Conservation (phyloP, 345 rosid species). For the Aquilaria yunnanensis region DNA sequence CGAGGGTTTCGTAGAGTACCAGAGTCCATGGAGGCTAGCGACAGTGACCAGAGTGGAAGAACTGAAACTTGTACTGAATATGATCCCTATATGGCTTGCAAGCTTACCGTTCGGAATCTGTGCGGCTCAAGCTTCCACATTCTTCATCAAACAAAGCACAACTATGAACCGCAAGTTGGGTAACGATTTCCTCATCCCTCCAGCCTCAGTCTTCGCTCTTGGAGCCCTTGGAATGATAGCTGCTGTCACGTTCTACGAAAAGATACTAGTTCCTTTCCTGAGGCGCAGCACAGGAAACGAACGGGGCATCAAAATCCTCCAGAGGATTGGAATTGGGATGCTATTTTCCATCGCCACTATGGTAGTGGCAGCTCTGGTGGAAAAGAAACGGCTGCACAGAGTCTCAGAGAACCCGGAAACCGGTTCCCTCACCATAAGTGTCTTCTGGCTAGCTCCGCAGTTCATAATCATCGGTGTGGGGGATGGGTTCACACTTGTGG, state of each 20-base stretch:
- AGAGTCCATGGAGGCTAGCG: slow-evolving; percentile 68
- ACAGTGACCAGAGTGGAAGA: slow-evolving; percentile 85
- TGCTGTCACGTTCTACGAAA: slow-evolving; percentile 48
- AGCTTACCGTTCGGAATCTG: slow-evolving; percentile 72
- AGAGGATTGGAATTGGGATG: slow-evolving; percentile 91
- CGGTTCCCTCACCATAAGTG: slow-evolving; percentile 61
- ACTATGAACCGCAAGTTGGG: slow-evolving; percentile 38
- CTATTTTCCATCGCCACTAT: slow-evolving; percentile 55
- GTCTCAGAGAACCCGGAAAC: slow-evolving; percentile 24
- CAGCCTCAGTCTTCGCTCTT: slow-evolving; percentile 47
- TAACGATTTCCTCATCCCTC: slow-evolving; percentile 39
- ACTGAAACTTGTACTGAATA: slow-evolving; percentile 74
- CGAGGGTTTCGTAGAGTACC: slow-evolving; percentile 31
- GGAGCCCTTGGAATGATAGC: slow-evolving; percentile 52
- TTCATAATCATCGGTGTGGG: slow-evolving; percentile 63
- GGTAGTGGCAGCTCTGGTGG: slow-evolving; percentile 72
- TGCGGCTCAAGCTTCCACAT: slow-evolving; percentile 69
- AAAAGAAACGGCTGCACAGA: slow-evolving; percentile 39
- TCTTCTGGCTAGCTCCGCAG: slow-evolving; percentile 87
- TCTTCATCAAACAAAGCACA: slow-evolving; percentile 85
- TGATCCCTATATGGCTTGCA: slow-evolving; percentile 85
- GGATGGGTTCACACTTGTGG: slow-evolving; percentile 75
- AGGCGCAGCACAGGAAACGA: slow-evolving; percentile 48
- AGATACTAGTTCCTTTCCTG: slow-evolving; percentile 40
- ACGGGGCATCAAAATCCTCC: slow-evolving; percentile 77